Evolutionary conservation across 2,329 filamentous ascomycete genomes (phyloP).

Genomic region (Stagonosporopsis cucurbitacearum): DNA sequence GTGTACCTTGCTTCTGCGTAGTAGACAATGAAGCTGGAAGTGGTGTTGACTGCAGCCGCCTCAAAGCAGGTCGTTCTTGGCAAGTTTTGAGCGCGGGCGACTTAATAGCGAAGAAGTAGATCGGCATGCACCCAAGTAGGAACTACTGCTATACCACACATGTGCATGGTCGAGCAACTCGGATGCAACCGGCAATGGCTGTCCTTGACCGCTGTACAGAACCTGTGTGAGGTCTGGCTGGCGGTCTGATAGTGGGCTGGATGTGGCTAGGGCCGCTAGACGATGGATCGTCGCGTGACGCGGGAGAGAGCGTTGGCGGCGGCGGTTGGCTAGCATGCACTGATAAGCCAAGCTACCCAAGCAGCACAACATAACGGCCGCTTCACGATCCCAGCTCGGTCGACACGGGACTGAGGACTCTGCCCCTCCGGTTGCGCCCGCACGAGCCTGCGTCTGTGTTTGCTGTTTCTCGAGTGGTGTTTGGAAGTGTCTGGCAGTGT

Average conservation of each 20-base stretch:
- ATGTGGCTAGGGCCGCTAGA: constrained; percentile 12
- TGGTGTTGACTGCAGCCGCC: too few relatives aligned
- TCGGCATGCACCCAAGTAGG: too few relatives aligned
- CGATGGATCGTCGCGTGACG: constrained; percentile 27
- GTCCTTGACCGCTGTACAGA: constrained; percentile 10
- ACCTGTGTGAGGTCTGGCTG: not conserved
- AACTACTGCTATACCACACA: too few relatives aligned
- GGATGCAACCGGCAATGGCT: not conserved
- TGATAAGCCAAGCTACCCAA: constrained; percentile 33
- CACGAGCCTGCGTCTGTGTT: not conserved
- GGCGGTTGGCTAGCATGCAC: constrained; percentile 22
- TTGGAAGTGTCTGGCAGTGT: too few relatives aligned
- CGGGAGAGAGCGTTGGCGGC: constrained; percentile 22
- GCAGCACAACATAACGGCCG: constrained; percentile 25
- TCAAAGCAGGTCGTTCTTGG: too few relatives aligned
- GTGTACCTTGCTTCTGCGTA: too few relatives aligned
- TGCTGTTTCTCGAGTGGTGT: too few relatives aligned
- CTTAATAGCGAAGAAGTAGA: too few relatives aligned
- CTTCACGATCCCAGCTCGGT: constrained; percentile 6
- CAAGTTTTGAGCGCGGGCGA: too few relatives aligned
- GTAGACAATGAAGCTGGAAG: too few relatives aligned
- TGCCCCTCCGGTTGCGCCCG: constrained; percentile 5
- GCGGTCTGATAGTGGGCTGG: constrained; percentile 15
- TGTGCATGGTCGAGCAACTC: not conserved
- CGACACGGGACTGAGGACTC: constrained; percentile 1